These are phyloP conservation scores for Austroboletus festivus DNA, from an alignment of 768 basidiomycete genomes.

Conservation along the genomic window DNA sequence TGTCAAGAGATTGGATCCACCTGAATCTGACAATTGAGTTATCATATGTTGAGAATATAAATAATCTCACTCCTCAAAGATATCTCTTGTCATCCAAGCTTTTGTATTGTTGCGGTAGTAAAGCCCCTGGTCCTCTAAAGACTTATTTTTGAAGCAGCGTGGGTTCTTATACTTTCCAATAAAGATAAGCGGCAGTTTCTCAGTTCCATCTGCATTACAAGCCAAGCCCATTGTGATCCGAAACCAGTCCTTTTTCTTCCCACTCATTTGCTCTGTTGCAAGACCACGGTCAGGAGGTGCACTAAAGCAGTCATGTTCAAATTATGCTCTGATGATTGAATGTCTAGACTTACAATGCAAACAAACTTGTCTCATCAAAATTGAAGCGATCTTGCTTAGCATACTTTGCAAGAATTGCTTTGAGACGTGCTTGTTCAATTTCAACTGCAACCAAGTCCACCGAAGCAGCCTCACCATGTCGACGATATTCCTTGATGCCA, in stretches of 20 bases:
- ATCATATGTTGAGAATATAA: background rate
- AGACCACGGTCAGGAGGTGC: slow-evolving; percentile 17
- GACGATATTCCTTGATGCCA: background rate
- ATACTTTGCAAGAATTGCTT: background rate
- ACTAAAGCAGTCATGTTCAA: background rate
- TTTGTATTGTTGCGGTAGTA: background rate
- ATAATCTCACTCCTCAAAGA: background rate
- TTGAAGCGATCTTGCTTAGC: background rate
- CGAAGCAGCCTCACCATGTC: background rate
- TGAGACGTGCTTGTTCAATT: background rate
- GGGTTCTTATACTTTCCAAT: slow-evolving; percentile 37
- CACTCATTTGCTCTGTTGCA: slow-evolving; percentile 17
- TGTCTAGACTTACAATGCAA: background rate
- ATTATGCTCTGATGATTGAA: too few species aligned
- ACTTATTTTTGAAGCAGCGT: slow-evolving; percentile 21
- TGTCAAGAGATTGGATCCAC: background rate
- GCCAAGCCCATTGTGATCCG: slow-evolving; percentile 11
- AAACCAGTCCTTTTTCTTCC: slow-evolving; percentile 17
- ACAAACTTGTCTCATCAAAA: background rate
- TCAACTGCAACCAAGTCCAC: background rate
- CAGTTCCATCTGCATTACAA: slow-evolving; percentile 20
- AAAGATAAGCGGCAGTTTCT: slow-evolving; percentile 31
- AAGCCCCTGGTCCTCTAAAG: background rate
- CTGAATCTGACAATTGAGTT: background rate
- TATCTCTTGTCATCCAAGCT: background rate